A percentile compares a stretch with the other conserved stretches of the same genome.
Evolutionary conservation across 2,329 filamentous ascomycete species (phyloP).

Genomic region (Berkeleyomyces rouxiae): DNA sequence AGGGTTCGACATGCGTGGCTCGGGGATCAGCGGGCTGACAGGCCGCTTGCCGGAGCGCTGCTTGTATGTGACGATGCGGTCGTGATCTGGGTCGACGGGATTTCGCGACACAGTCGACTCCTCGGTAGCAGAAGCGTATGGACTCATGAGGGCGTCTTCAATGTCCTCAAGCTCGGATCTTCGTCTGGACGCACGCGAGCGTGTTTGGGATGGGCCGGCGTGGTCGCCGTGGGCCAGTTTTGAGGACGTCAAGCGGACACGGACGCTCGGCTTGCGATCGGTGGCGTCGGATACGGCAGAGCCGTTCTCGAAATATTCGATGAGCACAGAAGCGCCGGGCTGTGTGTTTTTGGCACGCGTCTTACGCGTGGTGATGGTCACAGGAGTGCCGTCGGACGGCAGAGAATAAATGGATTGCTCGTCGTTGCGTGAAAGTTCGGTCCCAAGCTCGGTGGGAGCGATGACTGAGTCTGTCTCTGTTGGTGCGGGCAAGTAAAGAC

Average conservation of each 20-base stretch:
- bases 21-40: conserved; percentile 50
- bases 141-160: conserved; percentile 51
- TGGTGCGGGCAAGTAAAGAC: conserved; percentile 54
- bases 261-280: conserved; percentile 65
- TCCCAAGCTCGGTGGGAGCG: conserved; percentile 43
- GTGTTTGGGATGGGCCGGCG: conserved; percentile 73
- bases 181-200: conserved; percentile 48
- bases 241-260: conserved; percentile 63
- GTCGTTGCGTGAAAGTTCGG: conserved; percentile 52
- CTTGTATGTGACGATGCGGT: conserved; percentile 21
- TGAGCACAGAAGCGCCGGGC: conserved; percentile 73
- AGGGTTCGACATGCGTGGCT: conserved; percentile 17
- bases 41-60: conserved; percentile 31
- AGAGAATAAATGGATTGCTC: conserved; percentile 63
- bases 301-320: conserved; percentile 75
- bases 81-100: conserved; percentile 80
- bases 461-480: conserved; percentile 38
- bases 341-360: conserved; percentile 29
- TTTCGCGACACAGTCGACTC: conserved; percentile 62
- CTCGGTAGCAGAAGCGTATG: conserved; percentile 62
- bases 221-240: conserved; percentile 54
- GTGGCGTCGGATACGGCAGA: conserved; percentile 34
- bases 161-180: conserved; percentile 29
- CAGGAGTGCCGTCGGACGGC: conserved; percentile 73
- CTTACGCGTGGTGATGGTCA: conserved; percentile 65